Conservation (phyloP, 2,329 filamentous ascomycete species). For the Penicillium psychrosexuale region DNA sequence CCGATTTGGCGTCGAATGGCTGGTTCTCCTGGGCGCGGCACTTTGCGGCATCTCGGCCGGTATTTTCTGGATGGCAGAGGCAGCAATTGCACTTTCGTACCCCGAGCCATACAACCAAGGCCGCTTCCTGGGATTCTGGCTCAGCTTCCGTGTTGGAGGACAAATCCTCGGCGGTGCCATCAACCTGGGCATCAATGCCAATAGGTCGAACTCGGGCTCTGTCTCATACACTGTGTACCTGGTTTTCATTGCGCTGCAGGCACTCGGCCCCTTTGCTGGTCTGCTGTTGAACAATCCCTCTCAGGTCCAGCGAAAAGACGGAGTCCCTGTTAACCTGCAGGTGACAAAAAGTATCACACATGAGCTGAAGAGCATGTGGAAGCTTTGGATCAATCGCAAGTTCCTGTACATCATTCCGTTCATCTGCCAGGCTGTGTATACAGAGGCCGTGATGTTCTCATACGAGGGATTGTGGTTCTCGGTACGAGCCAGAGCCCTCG, state of each 20-base stretch:
- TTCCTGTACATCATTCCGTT: conserved; percentile 65
- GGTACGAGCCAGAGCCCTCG: conserved; percentile 66
- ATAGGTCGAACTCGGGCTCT: conserved; percentile 57
- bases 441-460: conserved; percentile 70
- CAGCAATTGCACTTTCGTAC: conserved; percentile 69
- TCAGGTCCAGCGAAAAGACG: conserved; percentile 64
- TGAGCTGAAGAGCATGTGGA: conserved; percentile 60
- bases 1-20: conserved; percentile 65
- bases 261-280: conserved; percentile 61
- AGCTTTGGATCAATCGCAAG: conserved; percentile 58
- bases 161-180: conserved; percentile 71
- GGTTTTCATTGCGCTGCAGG: conserved; percentile 69
- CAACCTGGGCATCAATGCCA: conserved; percentile 64
- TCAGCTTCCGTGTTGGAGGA: conserved; percentile 59
- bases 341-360: conserved; percentile 56
- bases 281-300: conserved; percentile 60
- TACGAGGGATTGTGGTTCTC: conserved; percentile 67
- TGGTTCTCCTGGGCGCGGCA: conserved; percentile 65
- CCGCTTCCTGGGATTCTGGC: conserved; percentile 65
- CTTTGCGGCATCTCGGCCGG: conserved; percentile 68
- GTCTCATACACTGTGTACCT: conserved; percentile 68
- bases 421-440: conserved; percentile 68
- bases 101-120: conserved; percentile 67
- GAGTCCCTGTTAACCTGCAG: conserved; percentile 57
- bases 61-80: conserved; percentile 73